phyloP scores from a whole-genome alignment of 2,329 filamentous ascomycete genomes.

The Trichoderma cornu-damae region DNA sequence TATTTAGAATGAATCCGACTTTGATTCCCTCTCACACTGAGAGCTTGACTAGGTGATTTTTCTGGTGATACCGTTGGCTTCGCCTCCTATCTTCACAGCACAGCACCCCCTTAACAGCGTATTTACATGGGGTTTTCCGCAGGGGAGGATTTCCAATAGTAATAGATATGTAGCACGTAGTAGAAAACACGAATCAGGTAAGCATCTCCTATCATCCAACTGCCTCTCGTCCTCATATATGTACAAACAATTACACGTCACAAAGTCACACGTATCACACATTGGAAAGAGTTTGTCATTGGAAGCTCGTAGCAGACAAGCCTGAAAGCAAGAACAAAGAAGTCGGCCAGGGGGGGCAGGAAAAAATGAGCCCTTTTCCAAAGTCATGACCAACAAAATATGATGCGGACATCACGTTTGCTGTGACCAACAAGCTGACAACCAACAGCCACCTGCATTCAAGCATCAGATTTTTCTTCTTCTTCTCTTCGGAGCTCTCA shows the following conservation, averaged over 20 bases:
- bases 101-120: too few species aligned
- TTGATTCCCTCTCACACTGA: not conserved
- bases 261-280: not conserved
- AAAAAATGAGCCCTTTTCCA: not conserved
- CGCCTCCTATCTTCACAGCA: too few species aligned
- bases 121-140: too few species aligned
- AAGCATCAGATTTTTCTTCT: not conserved
- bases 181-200: too few species aligned
- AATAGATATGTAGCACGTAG: too few species aligned
- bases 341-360: not conserved
- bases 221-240: too few species aligned
- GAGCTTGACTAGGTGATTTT: not conserved
- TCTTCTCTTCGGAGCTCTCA: not conserved
- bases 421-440: not conserved
- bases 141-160: too few species aligned
- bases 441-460: slow-evolving; percentile 7
- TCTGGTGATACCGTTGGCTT: too few species aligned
- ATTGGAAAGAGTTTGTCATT: not conserved
- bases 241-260: too few species aligned
- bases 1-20: not conserved
- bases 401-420: not conserved
- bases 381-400: slow-evolving; percentile 17
- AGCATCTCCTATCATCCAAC: too few species aligned
- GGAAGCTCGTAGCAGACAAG: not conserved
- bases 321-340: not conserved